Evolutionary conservation across 164 flowering plant genomes (phyloP).

Genomic region (Aristolochia contorta): DNA sequence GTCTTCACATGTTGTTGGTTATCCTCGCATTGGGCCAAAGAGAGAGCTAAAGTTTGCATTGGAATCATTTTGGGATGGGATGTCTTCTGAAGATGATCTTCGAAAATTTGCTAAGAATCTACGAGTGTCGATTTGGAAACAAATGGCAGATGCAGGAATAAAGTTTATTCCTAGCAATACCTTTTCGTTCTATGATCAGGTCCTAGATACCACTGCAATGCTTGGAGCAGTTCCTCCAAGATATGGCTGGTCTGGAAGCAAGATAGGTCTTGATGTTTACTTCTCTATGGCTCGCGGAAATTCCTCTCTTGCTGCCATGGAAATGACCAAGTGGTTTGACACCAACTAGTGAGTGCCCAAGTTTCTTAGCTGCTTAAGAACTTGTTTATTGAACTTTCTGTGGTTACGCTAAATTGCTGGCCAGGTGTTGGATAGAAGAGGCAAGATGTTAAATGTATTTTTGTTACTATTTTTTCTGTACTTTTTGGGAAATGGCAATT

Average conservation of each 20-base stretch:
- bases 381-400: background rate
- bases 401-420: too few relatives aligned
- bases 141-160: slow-evolving; percentile 71
- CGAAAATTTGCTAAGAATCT: slow-evolving; percentile 63
- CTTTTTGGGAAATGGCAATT: too few relatives aligned
- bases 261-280: slow-evolving; percentile 62
- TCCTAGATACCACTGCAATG: slow-evolving; percentile 70
- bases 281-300: slow-evolving; percentile 93
- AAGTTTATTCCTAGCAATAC: slow-evolving; percentile 86
- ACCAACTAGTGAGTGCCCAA: slow-evolving; percentile 75
- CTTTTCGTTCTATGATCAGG: slow-evolving; percentile 75
- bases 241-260: slow-evolving; percentile 67
- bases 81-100: slow-evolving; percentile 65
- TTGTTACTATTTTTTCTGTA: too few relatives aligned
- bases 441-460: too few relatives aligned
- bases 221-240: slow-evolving; percentile 36
- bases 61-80: slow-evolving; percentile 89
- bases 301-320: slow-evolving; percentile 85
- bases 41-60: slow-evolving; percentile 88
- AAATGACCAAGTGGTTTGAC: slow-evolving; percentile 97
- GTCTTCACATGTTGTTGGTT: slow-evolving; percentile 88
- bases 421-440: too few relatives aligned
- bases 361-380: too few relatives aligned
- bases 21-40: slow-evolving; percentile 90
- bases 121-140: slow-evolving; percentile 71